Conservation (phyloP, 2,329 filamentous ascomycete genomes). For the Verticillium tricorpus region DNA sequence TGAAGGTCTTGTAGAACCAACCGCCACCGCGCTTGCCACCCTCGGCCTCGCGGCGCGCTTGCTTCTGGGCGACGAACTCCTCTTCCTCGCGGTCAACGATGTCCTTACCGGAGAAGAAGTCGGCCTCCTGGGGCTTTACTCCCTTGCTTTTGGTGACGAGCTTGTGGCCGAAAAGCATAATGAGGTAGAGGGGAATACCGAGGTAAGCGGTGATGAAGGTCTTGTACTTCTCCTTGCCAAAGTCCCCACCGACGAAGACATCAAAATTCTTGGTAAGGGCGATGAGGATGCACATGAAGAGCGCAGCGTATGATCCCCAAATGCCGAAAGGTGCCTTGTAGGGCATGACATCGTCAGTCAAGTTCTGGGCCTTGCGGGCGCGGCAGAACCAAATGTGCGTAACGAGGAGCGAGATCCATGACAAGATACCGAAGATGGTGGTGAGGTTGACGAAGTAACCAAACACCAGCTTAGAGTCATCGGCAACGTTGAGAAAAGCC, state of each 20-base stretch:
- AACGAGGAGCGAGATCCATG: constrained; percentile 63
- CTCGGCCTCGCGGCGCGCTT: too few species aligned
- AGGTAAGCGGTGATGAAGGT: constrained; percentile 24
- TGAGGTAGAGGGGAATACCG: not conserved
- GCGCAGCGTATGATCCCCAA: not conserved
- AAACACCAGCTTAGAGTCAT: constrained; percentile 37
- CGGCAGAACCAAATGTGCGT: constrained; percentile 63
- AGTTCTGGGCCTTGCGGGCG: constrained; percentile 55
- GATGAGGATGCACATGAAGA: not conserved
- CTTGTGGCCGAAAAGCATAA: not conserved
- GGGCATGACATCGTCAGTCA: constrained; percentile 38
- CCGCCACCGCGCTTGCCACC: too few species aligned
- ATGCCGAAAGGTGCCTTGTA: not conserved
- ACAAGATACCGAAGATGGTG: constrained; percentile 61
- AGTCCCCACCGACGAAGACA: constrained; percentile 50
- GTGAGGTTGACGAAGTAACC: constrained; percentile 62
- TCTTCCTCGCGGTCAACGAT: constrained; percentile 69
- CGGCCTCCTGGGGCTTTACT: constrained; percentile 48
- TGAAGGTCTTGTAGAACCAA: too few species aligned
- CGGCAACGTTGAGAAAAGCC: constrained; percentile 61
- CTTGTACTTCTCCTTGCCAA: constrained; percentile 33
- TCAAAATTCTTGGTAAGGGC: constrained; percentile 1
- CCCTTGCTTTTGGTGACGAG: constrained; percentile 31
- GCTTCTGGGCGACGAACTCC: constrained; percentile 51
- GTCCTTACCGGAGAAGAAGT: constrained; percentile 43